Percentiles rank a stretch among this genome's conserved stretches.
Evolutionary conservation across 2,329 filamentous ascomycete genomes (phyloP).

Genomic region (Raffaelea albimanens): DNA sequence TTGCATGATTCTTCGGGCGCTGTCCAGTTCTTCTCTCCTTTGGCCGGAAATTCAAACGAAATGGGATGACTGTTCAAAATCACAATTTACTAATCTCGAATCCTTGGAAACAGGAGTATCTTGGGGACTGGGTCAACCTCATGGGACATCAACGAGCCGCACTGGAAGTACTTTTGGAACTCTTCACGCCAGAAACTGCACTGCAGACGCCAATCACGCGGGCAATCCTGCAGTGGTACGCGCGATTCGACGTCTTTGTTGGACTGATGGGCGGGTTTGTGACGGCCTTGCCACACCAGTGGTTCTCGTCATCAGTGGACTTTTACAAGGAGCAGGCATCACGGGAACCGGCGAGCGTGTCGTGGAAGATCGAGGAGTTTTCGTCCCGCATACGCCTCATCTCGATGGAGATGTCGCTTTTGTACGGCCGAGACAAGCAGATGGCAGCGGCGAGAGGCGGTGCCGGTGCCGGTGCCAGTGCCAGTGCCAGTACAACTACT

Average conservation of each 20-base stretch:
- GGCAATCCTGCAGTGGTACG: slow-evolving; percentile 79
- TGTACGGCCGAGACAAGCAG: slow-evolving; percentile 61
- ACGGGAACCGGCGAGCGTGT: slow-evolving; percentile 51
- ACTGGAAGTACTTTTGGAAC: slow-evolving; percentile 64
- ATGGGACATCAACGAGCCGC: slow-evolving; percentile 90
- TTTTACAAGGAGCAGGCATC: slow-evolving; percentile 52
- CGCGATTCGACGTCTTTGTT: slow-evolving; percentile 76
- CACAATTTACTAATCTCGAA: too few relatives aligned
- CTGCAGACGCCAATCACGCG: slow-evolving; percentile 61
- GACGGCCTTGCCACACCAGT: slow-evolving; percentile 64
- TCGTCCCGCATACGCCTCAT: slow-evolving; percentile 61
- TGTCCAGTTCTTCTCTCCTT: too few relatives aligned
- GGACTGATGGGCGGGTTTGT: slow-evolving; percentile 74
- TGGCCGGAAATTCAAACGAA: too few relatives aligned
- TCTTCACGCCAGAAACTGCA: slow-evolving; percentile 69
- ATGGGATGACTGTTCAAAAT: too few relatives aligned
- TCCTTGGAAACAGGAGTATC: slow-evolving; percentile 58
- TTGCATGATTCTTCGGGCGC: too few relatives aligned
- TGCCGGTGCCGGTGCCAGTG: slow-evolving; percentile 17
- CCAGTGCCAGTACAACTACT: too few relatives aligned
- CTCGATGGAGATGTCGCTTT: slow-evolving; percentile 68
- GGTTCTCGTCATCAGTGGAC: slow-evolving; percentile 59
- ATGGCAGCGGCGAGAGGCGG: slow-evolving; percentile 48
- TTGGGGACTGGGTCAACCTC: slow-evolving; percentile 92
- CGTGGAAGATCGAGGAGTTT: slow-evolving; percentile 57